Evolutionary conservation across 371 early-diverging fungal genomes (phyloP), one percentile per base, ranked within the genome.

Genomic region (Batkoa obscura): DNA sequence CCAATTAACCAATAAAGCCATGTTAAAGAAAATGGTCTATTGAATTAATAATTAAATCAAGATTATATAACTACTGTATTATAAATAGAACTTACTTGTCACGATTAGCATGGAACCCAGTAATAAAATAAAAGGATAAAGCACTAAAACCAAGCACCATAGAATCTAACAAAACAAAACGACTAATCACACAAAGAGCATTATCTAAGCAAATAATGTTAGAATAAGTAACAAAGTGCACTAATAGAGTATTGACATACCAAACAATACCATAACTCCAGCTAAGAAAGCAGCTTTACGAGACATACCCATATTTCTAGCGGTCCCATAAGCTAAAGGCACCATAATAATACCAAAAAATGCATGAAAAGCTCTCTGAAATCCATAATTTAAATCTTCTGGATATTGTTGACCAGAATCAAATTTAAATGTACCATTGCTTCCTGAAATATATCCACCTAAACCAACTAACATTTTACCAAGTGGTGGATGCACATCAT

Each of bases 401-500:
- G 99, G 97, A 67, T 94, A 99, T 3, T 61, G 63, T 9, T 70
- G 70, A 3, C 90, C 95, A 2, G 17, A 36, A 38, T 86, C 82
- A 62, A 99, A 99, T 1, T 69, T 73, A 64, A 94, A 99, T 0
- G 78, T 69, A 2, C 90, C 92, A 66, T 93, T 70, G 61, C 90
- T 95, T 1, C 90, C 88, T 35, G 83, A 85, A 8, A 99, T 52
- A 37, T 79, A 69, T 50, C 91, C 98, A 10, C 94, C 80, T 10
- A 99, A 69, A 2, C 91, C 99, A 9, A 93, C 85, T 31, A 99
- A 72, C 76, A 99, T 90, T 70, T 99, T 99, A 50, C 99, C 99
- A 45, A 99, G 78, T 0, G 99, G 99, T 47, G 99, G 99, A 73
- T 99, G 99, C 1, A 99, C 99, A 71, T 99, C 99, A 68, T 95